Evolutionary conservation across 495 filamentous ascomycete species (phyloP).

Genomic region (Penicillium robsamsonii): DNA sequence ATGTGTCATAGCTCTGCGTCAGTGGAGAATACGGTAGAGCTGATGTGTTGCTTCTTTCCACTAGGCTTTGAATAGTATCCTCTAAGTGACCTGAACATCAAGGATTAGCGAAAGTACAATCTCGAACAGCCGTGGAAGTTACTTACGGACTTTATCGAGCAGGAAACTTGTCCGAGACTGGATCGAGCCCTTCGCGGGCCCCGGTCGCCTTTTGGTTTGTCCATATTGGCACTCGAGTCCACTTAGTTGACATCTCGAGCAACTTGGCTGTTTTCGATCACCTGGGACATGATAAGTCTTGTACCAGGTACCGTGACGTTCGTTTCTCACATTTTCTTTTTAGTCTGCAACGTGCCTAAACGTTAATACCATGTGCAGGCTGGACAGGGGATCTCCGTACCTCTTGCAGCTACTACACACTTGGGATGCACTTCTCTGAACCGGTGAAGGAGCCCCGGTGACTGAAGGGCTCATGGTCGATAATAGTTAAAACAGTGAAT

Average conservation of each 20-base stretch:
- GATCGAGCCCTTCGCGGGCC: not conserved
- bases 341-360: not conserved
- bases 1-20: not conserved
- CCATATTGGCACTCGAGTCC: not conserved
- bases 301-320: not conserved
- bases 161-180: not conserved
- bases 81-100: not conserved
- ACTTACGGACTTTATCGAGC: not conserved
- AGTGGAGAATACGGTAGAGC: not conserved
- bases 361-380: not conserved
- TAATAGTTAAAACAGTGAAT: no score
- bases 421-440: not conserved
- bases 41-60: not conserved
- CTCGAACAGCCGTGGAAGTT: not conserved
- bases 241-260: not conserved
- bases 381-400: not conserved
- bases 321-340: not conserved
- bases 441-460: not conserved
- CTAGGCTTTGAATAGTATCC: not conserved
- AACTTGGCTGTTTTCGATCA: slow-evolving; percentile 1
- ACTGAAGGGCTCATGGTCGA: no score
- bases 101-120: not conserved
- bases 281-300: not conserved
- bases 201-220: not conserved
- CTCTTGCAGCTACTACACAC: not conserved